Evolutionary conservation across 371 early-diverging fungal genomes (phyloP), one percentile per base, ranked within the genome.

Genomic region (Mycotypha africana): DNA sequence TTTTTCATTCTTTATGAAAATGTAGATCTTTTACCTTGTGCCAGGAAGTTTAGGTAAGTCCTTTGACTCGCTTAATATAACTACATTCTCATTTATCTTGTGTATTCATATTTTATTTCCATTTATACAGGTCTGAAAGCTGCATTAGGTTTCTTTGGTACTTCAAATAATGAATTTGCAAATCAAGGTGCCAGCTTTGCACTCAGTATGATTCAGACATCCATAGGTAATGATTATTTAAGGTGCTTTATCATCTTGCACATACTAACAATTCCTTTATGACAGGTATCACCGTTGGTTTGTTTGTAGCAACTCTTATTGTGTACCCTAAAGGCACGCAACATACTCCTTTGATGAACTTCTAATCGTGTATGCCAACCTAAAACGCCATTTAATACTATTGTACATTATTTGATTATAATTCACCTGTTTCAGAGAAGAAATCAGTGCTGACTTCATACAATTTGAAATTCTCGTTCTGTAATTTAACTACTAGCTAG

Each of bases 331-430:
- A 65, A 47, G 79, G 82, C 31, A 67, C 65, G 38, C 55, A 49
- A 47, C 73, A 72, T 28, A 78, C 78, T 2, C 70, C 77, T 21
- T 60, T 82, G n/a, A 79, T 82, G 78, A 78, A 54, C 39, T 81
- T 81, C 51, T 76, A 71, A n/a, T n/a, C n/a, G n/a, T n/a, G n/a
- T n/a, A n/a, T n/a, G n/a, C n/a, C n/a, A n/a, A n/a, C n/a, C n/a
- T n/a, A n/a, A n/a, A n/a, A n/a, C n/a, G n/a, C n/a, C n/a, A n/a
- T n/a, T n/a, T n/a, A n/a, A n/a, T n/a, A n/a, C n/a, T n/a, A n/a
- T n/a, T n/a, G n/a, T n/a, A n/a, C n/a, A n/a, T n/a, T n/a, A n/a
- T n/a, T n/a, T n/a, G n/a, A n/a, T n/a, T n/a, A n/a, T n/a, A n/a
- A n/a, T n/a, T n/a, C n/a, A n/a, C n/a, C n/a, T n/a, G n/a, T n/a